phyloP scores from a whole-genome alignment of 2,329 filamentous ascomycete species.

The Torrubiella hemipterigena region DNA sequence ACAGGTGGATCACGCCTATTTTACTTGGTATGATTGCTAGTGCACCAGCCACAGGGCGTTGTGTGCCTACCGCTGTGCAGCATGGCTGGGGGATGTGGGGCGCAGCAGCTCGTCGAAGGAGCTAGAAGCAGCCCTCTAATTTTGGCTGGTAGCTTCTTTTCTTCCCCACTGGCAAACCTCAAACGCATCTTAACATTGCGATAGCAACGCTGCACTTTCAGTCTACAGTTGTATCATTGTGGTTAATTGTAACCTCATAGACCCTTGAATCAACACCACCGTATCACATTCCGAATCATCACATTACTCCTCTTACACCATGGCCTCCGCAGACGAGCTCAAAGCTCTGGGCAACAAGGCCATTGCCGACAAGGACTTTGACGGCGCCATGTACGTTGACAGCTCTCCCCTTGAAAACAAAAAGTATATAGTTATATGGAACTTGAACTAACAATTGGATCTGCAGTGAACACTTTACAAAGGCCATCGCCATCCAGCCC shows the following conservation, averaged over 20 bases:
- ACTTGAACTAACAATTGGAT: conserved; percentile 11
- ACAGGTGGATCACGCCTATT: no score
- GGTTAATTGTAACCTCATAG: no score
- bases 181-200: conserved; percentile 2
- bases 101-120: conserved; percentile 25
- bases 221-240: conserved; percentile 6
- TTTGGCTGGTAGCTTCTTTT: conserved; percentile 13
- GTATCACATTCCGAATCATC: no score
- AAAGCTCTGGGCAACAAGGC: conserved; percentile 98
- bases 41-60: neutral
- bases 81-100: conserved; percentile 9
- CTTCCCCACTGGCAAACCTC: conserved; percentile 16
- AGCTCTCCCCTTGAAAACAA: neutral
- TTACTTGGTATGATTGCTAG: no score
- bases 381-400: conserved; percentile 75
- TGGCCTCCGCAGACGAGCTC: conserved; percentile 62
- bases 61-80: neutral
- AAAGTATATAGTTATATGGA: no score
- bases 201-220: conserved; percentile 10
- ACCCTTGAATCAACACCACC: conserved; percentile 1
- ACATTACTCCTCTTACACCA: no score
- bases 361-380: conserved; percentile 94
- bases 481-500: conserved; percentile 82
- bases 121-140: conserved; percentile 24
- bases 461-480: conserved; percentile 76